These are phyloP conservation scores for Austroboletus novae-zelandiae DNA, from an alignment of 1,284 basidiomycete species.

Conservation along the genomic window DNA sequence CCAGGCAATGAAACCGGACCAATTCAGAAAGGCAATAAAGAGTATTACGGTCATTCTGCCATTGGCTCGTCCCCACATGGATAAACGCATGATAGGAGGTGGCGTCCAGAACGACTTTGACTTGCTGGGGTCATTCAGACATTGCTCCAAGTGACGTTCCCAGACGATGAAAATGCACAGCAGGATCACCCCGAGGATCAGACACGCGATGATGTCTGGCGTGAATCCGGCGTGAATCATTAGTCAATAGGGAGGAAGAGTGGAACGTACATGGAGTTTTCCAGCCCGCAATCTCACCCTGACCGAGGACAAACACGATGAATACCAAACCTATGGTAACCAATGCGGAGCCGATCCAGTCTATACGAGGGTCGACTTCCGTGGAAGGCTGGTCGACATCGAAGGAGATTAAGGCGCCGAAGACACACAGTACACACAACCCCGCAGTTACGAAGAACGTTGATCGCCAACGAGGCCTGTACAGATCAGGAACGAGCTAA, in stretches of 20 bases:
- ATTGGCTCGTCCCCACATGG: slow-evolving; percentile 59
- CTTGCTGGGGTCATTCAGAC: slow-evolving; percentile 15
- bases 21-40: slow-evolving; percentile 60
- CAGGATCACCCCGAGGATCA: slow-evolving; percentile 56
- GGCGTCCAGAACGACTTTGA: slow-evolving; percentile 39
- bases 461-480: slow-evolving; percentile 57
- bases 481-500: slow-evolving; percentile 1
- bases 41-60: slow-evolving; percentile 61
- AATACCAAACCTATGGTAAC: slow-evolving; percentile 76
- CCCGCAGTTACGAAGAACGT: slow-evolving; percentile 57
- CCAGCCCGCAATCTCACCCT: slow-evolving; percentile 78
- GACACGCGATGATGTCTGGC: slow-evolving; percentile 48
- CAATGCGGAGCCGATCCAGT: slow-evolving; percentile 80
- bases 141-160: slow-evolving; percentile 54
- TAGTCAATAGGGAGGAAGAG: background rate
- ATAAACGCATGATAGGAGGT: slow-evolving; percentile 62
- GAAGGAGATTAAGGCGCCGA: slow-evolving; percentile 53
- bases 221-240: slow-evolving; percentile 1
- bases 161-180: slow-evolving; percentile 56
- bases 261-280: slow-evolving; percentile 59
- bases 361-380: slow-evolving; percentile 60
- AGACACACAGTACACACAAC: slow-evolving; percentile 47
- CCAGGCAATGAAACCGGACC: slow-evolving; percentile 55
- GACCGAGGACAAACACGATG: slow-evolving; percentile 76
- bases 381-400: slow-evolving; percentile 48